A percentile compares a stretch with the other conserved stretches of the same genome.
phyloP scores from a whole-genome alignment of 768 basidiomycete species.

The Pleurotus djamor region DNA sequence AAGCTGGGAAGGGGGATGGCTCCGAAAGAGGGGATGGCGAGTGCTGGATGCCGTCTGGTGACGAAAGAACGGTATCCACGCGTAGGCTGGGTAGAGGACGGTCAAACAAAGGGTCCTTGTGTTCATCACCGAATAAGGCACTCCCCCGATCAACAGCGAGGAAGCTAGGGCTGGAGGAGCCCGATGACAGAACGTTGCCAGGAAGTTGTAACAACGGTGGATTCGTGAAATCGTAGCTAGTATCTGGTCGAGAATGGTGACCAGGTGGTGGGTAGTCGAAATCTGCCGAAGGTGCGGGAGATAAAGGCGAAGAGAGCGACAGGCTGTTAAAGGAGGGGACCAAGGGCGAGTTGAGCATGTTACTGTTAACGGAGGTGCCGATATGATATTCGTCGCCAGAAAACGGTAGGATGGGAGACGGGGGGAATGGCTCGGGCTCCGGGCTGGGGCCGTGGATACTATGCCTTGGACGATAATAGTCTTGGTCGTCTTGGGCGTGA shows the following conservation, averaged over 20 bases:
- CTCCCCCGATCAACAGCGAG: conserved; percentile 1
- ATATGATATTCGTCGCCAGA: neutral
- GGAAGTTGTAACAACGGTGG: neutral
- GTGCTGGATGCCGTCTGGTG: conserved; percentile 1
- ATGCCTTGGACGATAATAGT: neutral
- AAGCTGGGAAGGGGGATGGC: neutral
- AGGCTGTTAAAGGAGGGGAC: conserved; percentile 5
- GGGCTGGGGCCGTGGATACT: neutral
- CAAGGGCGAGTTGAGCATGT: neutral
- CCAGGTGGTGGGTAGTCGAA: neutral
- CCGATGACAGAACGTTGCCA: neutral
- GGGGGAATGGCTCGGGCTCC: conserved; percentile 1
- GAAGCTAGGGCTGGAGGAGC: conserved; percentile 1
- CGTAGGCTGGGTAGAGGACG: conserved; percentile 2
- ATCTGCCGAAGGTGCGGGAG: neutral
- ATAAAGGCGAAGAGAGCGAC: conserved; percentile 1
- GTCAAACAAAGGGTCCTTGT: conserved; percentile 1
- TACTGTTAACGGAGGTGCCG: neutral
- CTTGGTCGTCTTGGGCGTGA: neutral
- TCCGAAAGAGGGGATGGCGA: conserved; percentile 5
- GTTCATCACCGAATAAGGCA: conserved; percentile 3
- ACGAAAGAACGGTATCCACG: conserved; percentile 6
- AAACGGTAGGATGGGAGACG: neutral
- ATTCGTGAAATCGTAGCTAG: neutral
- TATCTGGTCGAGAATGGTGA: neutral